Evolutionary conservation across 2,329 filamentous ascomycete genomes (phyloP).

Genomic region (Cladosporium sp.): DNA sequence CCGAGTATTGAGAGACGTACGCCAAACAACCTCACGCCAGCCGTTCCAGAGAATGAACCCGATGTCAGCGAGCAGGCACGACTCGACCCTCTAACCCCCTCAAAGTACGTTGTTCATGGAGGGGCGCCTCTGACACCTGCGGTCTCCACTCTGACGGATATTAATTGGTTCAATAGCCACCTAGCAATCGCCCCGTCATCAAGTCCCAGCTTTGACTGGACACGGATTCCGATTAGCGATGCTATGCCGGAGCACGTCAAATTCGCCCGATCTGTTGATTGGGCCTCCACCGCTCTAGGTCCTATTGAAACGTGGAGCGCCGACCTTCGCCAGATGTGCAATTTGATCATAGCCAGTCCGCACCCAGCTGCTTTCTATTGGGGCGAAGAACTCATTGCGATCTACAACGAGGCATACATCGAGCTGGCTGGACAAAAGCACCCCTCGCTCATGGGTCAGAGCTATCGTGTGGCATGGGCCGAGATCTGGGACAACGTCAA

Average conservation of each 20-base stretch:
- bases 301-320: conserved; percentile 67
- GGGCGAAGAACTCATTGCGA: conserved; percentile 62
- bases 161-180: conserved; percentile 26
- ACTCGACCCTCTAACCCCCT: not conserved
- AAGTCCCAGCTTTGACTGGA: conserved; percentile 64
- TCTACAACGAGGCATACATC: conserved; percentile 69
- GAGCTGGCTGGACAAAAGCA: conserved; percentile 70
- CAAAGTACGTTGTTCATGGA: not conserved
- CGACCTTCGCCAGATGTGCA: conserved; percentile 71
- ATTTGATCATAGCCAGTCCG: conserved; percentile 72
- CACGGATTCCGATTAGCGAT: conserved; percentile 57
- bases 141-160: conserved; percentile 20
- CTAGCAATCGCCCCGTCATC: conserved; percentile 19
- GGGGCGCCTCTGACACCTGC: not conserved
- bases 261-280: conserved; percentile 66
- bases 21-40: not conserved
- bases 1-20: not conserved
- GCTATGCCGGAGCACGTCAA: conserved; percentile 64
- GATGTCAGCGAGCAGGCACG: not conserved
- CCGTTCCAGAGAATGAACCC: not conserved
- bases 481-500: conserved; percentile 70
- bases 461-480: conserved; percentile 60
- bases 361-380: conserved; percentile 58
- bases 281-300: conserved; percentile 65
- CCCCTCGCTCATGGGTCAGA: conserved; percentile 66